phyloP scores from a whole-genome alignment of 192 early-diverging fungal genomes.

The Chytriomyces confervae region DNA sequence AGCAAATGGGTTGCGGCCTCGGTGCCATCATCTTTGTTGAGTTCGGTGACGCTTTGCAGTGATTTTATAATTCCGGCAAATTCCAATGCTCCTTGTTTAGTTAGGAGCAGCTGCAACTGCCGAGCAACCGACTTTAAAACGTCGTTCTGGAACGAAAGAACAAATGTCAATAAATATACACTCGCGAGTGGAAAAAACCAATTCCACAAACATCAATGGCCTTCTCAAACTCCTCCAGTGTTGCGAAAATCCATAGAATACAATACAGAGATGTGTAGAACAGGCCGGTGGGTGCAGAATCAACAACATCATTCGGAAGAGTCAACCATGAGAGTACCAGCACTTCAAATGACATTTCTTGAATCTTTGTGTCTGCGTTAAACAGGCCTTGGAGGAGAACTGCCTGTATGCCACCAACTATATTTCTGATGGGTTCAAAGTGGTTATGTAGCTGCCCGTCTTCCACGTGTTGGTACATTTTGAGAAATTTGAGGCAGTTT shows the following conservation, averaged over 20 bases:
- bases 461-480: background rate
- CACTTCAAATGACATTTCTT: constrained; percentile 47
- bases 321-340: constrained; percentile 39
- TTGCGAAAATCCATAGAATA: constrained; percentile 44
- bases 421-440: constrained; percentile 12
- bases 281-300: constrained; percentile 27
- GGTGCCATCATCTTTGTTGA: constrained; percentile 6
- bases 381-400: constrained; percentile 45
- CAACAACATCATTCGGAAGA: constrained; percentile 44
- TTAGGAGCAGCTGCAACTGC: constrained; percentile 29
- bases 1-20: constrained; percentile 21
- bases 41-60: constrained; percentile 36
- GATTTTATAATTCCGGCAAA: constrained; percentile 48
- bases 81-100: constrained; percentile 32
- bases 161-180: background rate
- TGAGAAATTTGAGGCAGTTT: constrained; percentile 42
- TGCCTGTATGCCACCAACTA: constrained; percentile 37
- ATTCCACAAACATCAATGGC: background rate
- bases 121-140: constrained; percentile 9
- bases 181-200: background rate
- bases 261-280: constrained; percentile 50
- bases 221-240: background rate
- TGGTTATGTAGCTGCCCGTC: constrained; percentile 4
- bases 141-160: constrained; percentile 16
- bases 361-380: constrained; percentile 1